A percentile compares a stretch with the other conserved stretches of the same genome.
Evolutionary conservation across 495 filamentous ascomycete genomes (phyloP).

Genomic region (Neurospora sp.): DNA sequence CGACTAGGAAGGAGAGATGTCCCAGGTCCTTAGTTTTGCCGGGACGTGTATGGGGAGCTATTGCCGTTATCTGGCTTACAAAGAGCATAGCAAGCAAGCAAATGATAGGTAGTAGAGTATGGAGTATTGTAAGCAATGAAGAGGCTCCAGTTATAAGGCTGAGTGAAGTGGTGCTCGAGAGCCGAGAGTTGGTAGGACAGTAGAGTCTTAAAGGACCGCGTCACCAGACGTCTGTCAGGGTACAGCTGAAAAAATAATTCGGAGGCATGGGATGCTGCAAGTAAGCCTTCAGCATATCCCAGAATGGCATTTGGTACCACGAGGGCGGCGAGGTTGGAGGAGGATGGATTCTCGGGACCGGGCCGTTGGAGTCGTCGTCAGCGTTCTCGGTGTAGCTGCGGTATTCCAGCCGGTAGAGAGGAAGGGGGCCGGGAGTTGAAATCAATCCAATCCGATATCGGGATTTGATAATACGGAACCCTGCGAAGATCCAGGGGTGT

Average conservation of each 20-base stretch:
- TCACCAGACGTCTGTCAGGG: not conserved
- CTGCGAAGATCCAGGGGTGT: not conserved
- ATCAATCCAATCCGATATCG: not conserved
- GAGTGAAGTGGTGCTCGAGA: not conserved
- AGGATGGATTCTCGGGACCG: not conserved
- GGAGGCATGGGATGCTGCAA: not conserved
- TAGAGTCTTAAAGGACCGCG: not conserved
- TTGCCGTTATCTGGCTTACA: not conserved
- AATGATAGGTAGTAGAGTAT: not conserved
- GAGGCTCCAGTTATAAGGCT: not conserved
- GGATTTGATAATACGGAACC: not conserved
- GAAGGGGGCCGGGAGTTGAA: not conserved
- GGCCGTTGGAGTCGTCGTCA: not conserved
- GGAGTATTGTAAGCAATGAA: not conserved
- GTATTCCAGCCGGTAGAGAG: not conserved
- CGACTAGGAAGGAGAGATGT: not conserved
- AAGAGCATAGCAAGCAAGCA: not conserved
- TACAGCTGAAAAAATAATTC: not conserved
- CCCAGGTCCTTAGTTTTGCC: not conserved
- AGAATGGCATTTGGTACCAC: not conserved
- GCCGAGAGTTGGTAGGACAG: not conserved
- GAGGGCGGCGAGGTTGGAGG: not conserved
- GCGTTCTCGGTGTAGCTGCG: not conserved
- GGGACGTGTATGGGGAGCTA: not conserved
- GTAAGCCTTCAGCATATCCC: not conserved